Evolutionary conservation across 768 basidiomycete genomes (phyloP).

Genomic region (Albatrellus ellisii): DNA sequence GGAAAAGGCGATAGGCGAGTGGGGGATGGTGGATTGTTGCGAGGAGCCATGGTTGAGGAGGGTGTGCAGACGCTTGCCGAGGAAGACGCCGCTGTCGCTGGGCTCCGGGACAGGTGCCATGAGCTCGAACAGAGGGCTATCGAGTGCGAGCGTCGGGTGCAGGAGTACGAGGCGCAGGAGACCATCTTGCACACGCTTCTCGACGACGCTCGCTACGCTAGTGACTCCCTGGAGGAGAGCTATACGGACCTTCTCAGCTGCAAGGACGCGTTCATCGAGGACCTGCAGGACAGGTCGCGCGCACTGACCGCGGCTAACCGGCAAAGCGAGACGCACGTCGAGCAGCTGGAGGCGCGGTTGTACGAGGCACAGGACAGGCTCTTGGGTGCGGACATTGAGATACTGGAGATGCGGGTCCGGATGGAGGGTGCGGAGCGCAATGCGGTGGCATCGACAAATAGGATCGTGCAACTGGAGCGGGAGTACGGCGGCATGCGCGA

Average conservation of each 20-base stretch:
- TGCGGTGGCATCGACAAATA: conserved; percentile 11
- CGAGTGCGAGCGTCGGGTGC: conserved; percentile 1
- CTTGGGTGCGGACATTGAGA: conserved; percentile 8
- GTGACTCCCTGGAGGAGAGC: conserved; percentile 9
- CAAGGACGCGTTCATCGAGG: conserved; percentile 13
- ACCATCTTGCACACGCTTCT: conserved; percentile 6
- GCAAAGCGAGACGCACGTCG: conserved; percentile 5
- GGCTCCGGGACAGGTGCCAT: neutral
- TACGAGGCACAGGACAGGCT: conserved; percentile 9
- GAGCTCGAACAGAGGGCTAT: conserved; percentile 4
- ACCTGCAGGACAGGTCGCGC: conserved; percentile 8
- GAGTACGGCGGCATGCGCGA: conserved; percentile 5
- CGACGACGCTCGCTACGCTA: conserved; percentile 9
- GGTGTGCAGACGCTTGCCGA: neutral
- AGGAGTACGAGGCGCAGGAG: conserved; percentile 7
- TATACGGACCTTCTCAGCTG: conserved; percentile 6
- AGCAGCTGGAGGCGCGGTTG: conserved; percentile 5
- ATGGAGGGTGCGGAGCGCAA: conserved; percentile 12
- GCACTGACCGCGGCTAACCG: conserved; percentile 2
- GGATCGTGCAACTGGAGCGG: conserved; percentile 13
- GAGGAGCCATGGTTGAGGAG: conserved; percentile 3
- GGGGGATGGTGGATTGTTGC: neutral
- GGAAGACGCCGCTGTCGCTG: neutral
- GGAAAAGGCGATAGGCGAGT: neutral
- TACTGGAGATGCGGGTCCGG: conserved; percentile 10